Percentiles rank a stretch among this genome's conserved stretches.
These are phyloP conservation scores for Acacia acuminata DNA, from an alignment of 306 rosid genomes.

Conservation along the genomic window DNA sequence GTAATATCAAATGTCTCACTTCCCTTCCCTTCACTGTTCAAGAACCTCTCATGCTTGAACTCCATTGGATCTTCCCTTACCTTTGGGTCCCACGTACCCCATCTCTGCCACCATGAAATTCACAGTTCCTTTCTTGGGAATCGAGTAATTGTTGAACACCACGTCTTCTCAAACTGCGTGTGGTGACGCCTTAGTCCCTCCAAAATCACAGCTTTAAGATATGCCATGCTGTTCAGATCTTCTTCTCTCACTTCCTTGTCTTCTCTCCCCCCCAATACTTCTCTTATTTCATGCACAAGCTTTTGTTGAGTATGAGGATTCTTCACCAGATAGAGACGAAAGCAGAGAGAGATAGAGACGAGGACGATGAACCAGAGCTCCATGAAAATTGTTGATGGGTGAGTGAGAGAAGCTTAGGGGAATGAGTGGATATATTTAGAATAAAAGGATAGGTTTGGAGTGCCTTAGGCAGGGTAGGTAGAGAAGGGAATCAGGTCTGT, in stretches of 20 bases:
- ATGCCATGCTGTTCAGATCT: not conserved
- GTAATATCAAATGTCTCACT: not conserved
- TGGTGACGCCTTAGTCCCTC: constrained; percentile 11
- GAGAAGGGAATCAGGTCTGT: too few relatives aligned
- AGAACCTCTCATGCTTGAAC: not conserved
- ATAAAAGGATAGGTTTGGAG: too few relatives aligned
- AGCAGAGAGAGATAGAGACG: not conserved
- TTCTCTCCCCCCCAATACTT: not conserved
- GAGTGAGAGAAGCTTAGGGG: not conserved
- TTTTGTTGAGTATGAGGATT: not conserved
- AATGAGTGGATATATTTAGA: too few relatives aligned
- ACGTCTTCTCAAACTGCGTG: not conserved
- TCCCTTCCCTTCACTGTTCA: not conserved
- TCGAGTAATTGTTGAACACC: not conserved
- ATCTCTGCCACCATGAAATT: constrained; percentile 13
- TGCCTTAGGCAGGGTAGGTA: too few relatives aligned
- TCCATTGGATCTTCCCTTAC: constrained; percentile 12
- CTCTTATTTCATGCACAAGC: not conserved
- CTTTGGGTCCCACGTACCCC: constrained; percentile 13
- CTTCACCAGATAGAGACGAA: not conserved
- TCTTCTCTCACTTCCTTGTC: constrained; percentile 2
- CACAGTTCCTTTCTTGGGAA: not conserved
- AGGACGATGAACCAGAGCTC: not conserved
- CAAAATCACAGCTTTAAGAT: not conserved
- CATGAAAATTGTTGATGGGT: not conserved